These are phyloP conservation scores for Microstegium vimineum DNA, from an alignment of 176 grass and related monocot genomes.

Conservation along the genomic window DNA sequence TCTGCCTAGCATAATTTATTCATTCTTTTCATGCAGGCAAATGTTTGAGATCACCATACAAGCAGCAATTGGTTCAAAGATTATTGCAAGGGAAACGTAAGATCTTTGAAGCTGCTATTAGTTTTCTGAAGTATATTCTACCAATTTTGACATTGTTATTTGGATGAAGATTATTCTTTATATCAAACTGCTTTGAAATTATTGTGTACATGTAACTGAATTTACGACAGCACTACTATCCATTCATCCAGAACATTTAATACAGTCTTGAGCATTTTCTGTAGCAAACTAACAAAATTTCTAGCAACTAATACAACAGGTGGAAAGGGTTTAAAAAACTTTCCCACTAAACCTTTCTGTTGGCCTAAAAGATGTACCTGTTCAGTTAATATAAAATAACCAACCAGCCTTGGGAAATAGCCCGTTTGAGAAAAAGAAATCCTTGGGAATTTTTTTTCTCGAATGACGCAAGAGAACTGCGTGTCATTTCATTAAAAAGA, in stretches of 20 bases:
- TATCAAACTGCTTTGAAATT: not conserved
- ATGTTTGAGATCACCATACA: constrained; percentile 99
- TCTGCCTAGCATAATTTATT: not conserved
- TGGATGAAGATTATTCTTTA: not conserved
- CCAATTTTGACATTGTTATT: not conserved
- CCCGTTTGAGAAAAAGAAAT: not conserved
- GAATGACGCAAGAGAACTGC: too few relatives aligned
- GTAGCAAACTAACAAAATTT: not conserved
- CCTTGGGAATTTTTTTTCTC: too few relatives aligned
- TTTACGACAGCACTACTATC: not conserved
- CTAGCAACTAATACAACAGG: not conserved
- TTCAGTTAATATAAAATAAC: not conserved
- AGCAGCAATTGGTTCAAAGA: constrained; percentile 90
- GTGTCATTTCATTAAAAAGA: too few relatives aligned
- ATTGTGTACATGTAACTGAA: not conserved
- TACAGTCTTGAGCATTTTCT: not conserved
- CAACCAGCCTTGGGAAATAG: not conserved
- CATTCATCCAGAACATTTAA: not conserved
- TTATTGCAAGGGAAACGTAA: constrained; percentile 96
- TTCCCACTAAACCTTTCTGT: not conserved
- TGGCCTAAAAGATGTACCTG: not conserved
- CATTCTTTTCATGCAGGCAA: constrained; percentile 54
- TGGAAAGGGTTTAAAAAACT: not conserved
- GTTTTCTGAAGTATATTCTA: not conserved
- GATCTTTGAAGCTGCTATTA: constrained; percentile 12